Evolutionary conservation across 179 eudicot species (phyloP), one percentile per base, ranked within the genome.

Genomic region (Silene noctiflora): DNA sequence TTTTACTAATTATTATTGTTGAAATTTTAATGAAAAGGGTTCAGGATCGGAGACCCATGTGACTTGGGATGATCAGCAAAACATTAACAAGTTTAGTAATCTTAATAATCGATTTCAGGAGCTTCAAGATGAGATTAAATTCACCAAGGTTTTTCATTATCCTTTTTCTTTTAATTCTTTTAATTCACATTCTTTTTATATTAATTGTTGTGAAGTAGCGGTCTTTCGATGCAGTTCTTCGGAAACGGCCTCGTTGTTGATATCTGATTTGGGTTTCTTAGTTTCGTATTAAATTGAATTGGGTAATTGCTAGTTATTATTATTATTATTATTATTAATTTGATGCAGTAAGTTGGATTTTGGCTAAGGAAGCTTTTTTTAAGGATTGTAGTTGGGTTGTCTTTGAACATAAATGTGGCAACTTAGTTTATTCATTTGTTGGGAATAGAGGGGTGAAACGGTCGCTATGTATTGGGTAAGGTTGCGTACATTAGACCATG

Each of bases 21-120:
- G 17, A 59, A 29, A 11, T 14, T 24, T 48, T 78, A 11, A 55
- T 11, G 17, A 17, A n/a, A 64, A 94, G 96, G 93, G 92, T 71
- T 78, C 88, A 69, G 91, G 89, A 79, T 83, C 99, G 2, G 97
- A 90, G 19, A 85, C 86, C 22, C 91, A 88, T 77, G 99, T 95
- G 20, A 95, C 99, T 48, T 95, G 99, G 99, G 97, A 93, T 74
- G 99, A 95, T 82, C 99, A 93, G 84, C 97, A 91, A 82, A 93
- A 93, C 72, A 95, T 95, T 55, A 95, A 95, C 89, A 95, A 90
- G 78, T 91, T 95, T 29, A 89, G 91, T 22, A 85, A 97, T 85
- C 88, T 93, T 59, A 95, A 95, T 76, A 95, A 91, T 79, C 86
- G 96, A 29, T 82, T 89, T 71, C 96, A 90, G 79, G 99, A 95